These are phyloP conservation scores for Colletotrichum liriopes DNA, from an alignment of 2,329 filamentous ascomycete species.

Conservation along the genomic window DNA sequence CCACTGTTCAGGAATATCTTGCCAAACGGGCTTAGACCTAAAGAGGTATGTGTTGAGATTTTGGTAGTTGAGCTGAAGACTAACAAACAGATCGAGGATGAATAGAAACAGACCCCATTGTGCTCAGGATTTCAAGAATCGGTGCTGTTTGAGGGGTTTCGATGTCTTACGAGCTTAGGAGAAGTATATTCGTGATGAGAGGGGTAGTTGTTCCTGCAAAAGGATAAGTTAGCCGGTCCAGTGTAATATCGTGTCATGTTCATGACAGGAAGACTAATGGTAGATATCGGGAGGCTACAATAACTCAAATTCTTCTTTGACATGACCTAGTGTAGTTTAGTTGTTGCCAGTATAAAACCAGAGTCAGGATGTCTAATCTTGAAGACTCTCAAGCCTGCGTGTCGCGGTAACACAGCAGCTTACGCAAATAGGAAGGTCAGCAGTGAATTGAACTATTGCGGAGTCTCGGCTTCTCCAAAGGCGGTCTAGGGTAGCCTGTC, in stretches of 20 bases:
- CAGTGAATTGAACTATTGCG: not conserved
- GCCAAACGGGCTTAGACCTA: not conserved
- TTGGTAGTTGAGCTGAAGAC: not conserved
- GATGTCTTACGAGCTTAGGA: too few species aligned
- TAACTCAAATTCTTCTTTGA: too few species aligned
- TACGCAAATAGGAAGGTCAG: not conserved
- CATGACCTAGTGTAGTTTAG: too few species aligned
- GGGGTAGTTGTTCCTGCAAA: too few species aligned
- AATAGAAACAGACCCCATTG: too few species aligned
- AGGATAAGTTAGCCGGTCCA: not conserved
- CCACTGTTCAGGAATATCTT: not conserved
- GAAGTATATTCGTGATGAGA: too few species aligned
- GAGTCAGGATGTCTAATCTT: not conserved
- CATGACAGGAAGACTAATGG: not conserved
- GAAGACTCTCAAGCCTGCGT: not conserved
- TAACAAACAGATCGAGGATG: not conserved
- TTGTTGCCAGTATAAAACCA: not conserved
- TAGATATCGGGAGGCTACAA: not conserved
- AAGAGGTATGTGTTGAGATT: not conserved
- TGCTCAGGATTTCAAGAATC: too few species aligned
- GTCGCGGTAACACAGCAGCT: not conserved
- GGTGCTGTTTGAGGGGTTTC: too few species aligned
- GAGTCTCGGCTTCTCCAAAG: not conserved
- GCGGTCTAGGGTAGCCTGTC: not conserved
- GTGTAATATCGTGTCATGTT: not conserved